Percentiles rank a stretch among this genome's conserved stretches.
Conservation (phyloP, 73 alveolate species). For the Breviolum minutum region DNA sequence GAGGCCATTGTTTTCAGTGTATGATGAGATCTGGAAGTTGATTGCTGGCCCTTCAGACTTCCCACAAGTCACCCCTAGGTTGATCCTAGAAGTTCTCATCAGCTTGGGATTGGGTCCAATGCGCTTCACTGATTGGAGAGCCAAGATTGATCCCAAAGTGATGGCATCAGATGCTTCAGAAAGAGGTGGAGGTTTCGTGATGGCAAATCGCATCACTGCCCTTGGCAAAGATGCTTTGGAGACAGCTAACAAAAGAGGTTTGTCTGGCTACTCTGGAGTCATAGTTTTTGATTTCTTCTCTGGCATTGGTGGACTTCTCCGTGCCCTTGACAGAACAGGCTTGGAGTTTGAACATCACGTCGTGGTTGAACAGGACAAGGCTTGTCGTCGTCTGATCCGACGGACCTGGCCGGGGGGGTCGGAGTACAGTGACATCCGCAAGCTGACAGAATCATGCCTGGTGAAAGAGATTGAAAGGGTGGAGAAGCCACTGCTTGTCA, state of each 20-base stretch:
- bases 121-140: not conserved
- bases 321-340: not conserved
- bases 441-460: not conserved
- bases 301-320: conserved; percentile 2
- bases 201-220: not conserved
- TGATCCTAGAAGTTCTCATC: not conserved
- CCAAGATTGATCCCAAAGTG: not conserved
- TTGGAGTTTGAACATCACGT: not conserved
- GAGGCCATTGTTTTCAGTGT: not conserved
- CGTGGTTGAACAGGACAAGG: not conserved
- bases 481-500: not conserved
- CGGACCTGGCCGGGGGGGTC: conserved; percentile 8
- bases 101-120: not conserved
- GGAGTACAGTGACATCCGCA: not conserved
- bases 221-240: not conserved
- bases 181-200: not conserved
- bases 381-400: not conserved
- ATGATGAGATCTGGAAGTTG: not conserved
- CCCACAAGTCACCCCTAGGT: not conserved
- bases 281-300: not conserved
- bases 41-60: not conserved
- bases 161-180: not conserved
- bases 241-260: not conserved
- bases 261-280: not conserved
- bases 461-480: not conserved